Conservation (phyloP, 2,329 filamentous ascomycete species). For the Pestalotiopsis sp. region DNA sequence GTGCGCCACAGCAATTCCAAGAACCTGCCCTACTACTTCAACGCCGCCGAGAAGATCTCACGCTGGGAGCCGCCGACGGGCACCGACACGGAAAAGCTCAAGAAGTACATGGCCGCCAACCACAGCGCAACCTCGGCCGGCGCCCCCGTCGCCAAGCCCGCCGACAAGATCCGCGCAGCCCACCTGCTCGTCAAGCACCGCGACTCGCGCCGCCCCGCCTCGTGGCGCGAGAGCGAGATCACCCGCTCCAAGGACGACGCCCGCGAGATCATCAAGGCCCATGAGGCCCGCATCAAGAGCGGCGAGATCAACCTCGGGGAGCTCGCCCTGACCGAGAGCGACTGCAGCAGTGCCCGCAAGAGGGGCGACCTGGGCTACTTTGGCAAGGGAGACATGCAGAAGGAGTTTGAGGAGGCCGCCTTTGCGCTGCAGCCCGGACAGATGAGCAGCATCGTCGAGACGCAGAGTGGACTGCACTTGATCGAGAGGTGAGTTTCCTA, state of each 20-base stretch:
- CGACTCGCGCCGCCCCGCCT: constrained; percentile 83
- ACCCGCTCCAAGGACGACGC: constrained; percentile 88
- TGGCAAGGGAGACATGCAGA: constrained; percentile 94
- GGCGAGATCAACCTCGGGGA: constrained; percentile 73
- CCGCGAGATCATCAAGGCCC: constrained; percentile 68
- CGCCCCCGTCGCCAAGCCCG: constrained; percentile 41
- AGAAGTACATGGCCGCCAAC: constrained; percentile 87
- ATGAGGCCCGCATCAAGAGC: constrained; percentile 75
- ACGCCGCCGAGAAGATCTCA: constrained; percentile 80
- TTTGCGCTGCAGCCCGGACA: constrained; percentile 87
- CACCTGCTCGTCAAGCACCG: constrained; percentile 94
- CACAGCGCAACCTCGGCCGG: constrained; percentile 64
- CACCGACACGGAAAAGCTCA: constrained; percentile 89
- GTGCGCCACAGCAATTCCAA: constrained; percentile 98
- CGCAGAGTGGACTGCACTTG: constrained; percentile 89
- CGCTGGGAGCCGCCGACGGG: constrained; percentile 91
- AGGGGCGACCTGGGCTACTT: constrained; percentile 94
- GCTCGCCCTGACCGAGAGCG: constrained; percentile 83
- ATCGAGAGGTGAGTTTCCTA: constrained; percentile 64
- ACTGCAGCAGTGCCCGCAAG: constrained; percentile 95
- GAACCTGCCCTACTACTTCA: constrained; percentile 99
- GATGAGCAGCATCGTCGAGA: constrained; percentile 85
- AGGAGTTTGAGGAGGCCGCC: constrained; percentile 95
- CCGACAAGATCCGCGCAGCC: constrained; percentile 88
- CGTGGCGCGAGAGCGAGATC: constrained; percentile 90